Base-by-base conservation (phyloP, 2,329 filamentous ascomycete species). In the Apiospora rasikravindrae region DNA sequence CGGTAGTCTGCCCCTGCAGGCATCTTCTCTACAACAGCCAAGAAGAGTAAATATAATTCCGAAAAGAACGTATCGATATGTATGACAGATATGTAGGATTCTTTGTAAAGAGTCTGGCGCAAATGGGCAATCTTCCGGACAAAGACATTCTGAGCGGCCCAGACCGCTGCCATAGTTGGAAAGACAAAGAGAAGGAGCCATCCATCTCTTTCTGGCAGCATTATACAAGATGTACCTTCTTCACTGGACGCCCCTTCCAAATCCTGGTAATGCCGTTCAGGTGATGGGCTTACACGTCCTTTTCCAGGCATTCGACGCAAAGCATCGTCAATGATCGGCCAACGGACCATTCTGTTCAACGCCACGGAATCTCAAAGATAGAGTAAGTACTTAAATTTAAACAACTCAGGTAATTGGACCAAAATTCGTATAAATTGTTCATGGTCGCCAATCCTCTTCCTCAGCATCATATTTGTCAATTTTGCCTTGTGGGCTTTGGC, bases 121-220 rank as follows among this genome's bases (percentile, higher is more conserved):
- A 19, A 64, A n/a, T 64, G 33, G 49, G 57, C 22, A 37, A 40
- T 3, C 2, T 40, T 40, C 10, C 5, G 19, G 33, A 64, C 29
- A 64, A 64, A 64, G 57, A 64, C 33, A 64, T 40, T 40, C 57
- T 64, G 33, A 64, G 57, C 57, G 57, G 33, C 29, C 29, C 57
- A 37, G 33, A 64, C 57, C 57, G 57, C 57, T 64, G 57, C 57
- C 29, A 64, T 8, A 40, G 22, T 24, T 64, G 5, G 7, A 37
- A 29, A 61, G 16, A 64, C 57, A 64, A 64, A 64, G 57, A 64
- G 57, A 37, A 64, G 57, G 57, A 40, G 29, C 19, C 57, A 22
- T 64, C 22, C 33, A 37, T 64, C n/a, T 24, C 49, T 24, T 40
- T 24, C 29, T 64, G 19, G 26, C 29, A 33, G 11, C 33, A n/a